These are phyloP conservation scores for Delitschia confertaspora DNA, from an alignment of 495 filamentous ascomycete genomes.

Conservation along the genomic window DNA sequence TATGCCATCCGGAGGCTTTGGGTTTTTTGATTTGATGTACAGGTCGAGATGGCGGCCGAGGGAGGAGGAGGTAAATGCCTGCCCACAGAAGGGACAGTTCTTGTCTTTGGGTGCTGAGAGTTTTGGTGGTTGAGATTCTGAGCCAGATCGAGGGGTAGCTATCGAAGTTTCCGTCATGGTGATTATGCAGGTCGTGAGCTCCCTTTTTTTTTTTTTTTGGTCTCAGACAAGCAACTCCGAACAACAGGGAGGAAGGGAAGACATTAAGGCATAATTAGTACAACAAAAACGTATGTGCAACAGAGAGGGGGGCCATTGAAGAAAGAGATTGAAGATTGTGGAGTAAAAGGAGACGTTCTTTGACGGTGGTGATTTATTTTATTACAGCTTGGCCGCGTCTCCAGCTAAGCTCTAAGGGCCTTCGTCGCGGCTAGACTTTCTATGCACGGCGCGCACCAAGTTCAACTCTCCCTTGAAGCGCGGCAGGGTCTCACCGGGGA, in stretches of 20 bases:
- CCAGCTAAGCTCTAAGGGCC: too few species aligned
- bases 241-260: neutral
- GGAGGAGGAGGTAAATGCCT: slow-evolving; percentile 82
- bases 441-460: too few species aligned
- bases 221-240: too few species aligned
- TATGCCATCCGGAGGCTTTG: slow-evolving; percentile 69
- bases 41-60: slow-evolving; percentile 87
- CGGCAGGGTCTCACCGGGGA: too few species aligned
- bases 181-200: slow-evolving; percentile 1
- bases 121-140: slow-evolving; percentile 34
- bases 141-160: slow-evolving; percentile 45
- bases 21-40: slow-evolving; percentile 81
- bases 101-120: slow-evolving; percentile 60
- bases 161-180: slow-evolving; percentile 5
- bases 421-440: too few species aligned
- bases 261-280: slow-evolving; percentile 20
- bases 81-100: slow-evolving; percentile 73
- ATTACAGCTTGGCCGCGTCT: too few species aligned
- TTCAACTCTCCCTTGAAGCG: too few species aligned
- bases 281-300: slow-evolving; percentile 9
- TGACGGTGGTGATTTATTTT: too few species aligned
- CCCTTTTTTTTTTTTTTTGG: too few species aligned
- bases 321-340: too few species aligned
- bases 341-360: too few species aligned
- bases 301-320: too few species aligned